These are phyloP conservation scores for Microcyclospora pomicola DNA, from an alignment of 2,329 filamentous ascomycete species.

Conservation along the genomic window DNA sequence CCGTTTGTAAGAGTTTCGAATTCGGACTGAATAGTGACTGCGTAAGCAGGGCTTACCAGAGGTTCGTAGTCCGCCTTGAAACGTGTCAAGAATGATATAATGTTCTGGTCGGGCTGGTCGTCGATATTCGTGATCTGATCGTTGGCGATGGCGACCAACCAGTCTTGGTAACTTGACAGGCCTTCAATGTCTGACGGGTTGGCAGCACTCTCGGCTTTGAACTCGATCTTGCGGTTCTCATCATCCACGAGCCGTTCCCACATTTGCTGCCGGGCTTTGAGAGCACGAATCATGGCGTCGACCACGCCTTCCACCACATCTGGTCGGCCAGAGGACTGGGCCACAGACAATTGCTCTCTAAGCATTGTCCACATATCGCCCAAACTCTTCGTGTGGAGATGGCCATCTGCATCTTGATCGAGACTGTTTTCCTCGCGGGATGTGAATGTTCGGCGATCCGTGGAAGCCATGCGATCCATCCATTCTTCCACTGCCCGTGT, in stretches of 20 bases:
- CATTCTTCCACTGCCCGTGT: constrained; percentile 93
- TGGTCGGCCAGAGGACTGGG: constrained; percentile 67
- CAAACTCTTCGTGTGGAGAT: constrained; percentile 81
- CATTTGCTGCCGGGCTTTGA: constrained; percentile 67
- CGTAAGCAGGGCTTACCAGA: constrained; percentile 66
- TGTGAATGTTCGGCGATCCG: constrained; percentile 69
- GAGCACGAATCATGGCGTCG: constrained; percentile 83
- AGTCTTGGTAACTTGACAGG: constrained; percentile 65
- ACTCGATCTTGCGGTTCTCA: constrained; percentile 63
- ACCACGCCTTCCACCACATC: constrained; percentile 93
- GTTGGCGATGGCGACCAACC: constrained; percentile 92
- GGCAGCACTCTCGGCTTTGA: constrained; percentile 34
- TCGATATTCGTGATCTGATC: constrained; percentile 98
- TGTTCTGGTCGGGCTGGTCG: constrained; percentile 57
- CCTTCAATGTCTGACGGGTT: constrained; percentile 54
- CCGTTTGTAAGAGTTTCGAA: constrained; percentile 67
- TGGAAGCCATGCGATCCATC: constrained; percentile 82
- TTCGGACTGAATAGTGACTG: constrained; percentile 57
- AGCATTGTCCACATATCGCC: constrained; percentile 97
- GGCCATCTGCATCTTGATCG: constrained; percentile 76
- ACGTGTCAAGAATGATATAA: constrained; percentile 68
- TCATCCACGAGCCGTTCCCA: constrained; percentile 85
- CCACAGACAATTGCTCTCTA: constrained; percentile 77
- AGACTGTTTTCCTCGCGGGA: constrained; percentile 67
- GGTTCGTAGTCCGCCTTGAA: constrained; percentile 75